Evolutionary conservation across 2,329 filamentous ascomycete species (phyloP).

Genomic region (Thelonectria rubi): DNA sequence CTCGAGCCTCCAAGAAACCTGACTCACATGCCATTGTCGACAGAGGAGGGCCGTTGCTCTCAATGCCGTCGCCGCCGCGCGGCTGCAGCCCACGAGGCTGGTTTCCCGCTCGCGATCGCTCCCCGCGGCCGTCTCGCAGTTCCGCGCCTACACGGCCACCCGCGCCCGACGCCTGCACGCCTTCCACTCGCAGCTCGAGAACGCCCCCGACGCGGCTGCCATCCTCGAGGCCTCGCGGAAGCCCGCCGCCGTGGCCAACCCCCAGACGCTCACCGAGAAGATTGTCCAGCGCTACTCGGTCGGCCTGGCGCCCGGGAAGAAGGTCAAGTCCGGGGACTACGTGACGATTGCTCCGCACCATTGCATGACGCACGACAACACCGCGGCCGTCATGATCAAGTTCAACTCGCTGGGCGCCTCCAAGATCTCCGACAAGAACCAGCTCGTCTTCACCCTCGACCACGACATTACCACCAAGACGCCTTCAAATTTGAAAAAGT

Average conservation of each 20-base stretch:
- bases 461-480: slow-evolving; percentile 82
- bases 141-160: neutral
- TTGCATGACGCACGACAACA: slow-evolving; percentile 86
- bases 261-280: slow-evolving; percentile 90
- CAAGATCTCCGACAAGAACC: slow-evolving; percentile 72
- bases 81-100: too few relatives aligned
- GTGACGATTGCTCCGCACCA: slow-evolving; percentile 66
- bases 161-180: slow-evolving; percentile 25
- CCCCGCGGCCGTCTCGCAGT: neutral
- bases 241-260: slow-evolving; percentile 44
- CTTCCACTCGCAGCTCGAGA: slow-evolving; percentile 72
- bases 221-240: slow-evolving; percentile 60
- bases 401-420: slow-evolving; percentile 83
- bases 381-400: slow-evolving; percentile 76
- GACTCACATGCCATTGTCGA: too few relatives aligned
- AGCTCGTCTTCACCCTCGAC: slow-evolving; percentile 85
- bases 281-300: slow-evolving; percentile 86
- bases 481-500: slow-evolving; percentile 84
- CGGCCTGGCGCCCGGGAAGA: slow-evolving; percentile 78
- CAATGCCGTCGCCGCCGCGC: too few relatives aligned
- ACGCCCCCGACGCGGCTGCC: slow-evolving; percentile 58
- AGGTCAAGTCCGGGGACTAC: slow-evolving; percentile 83
- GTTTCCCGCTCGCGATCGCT: neutral
- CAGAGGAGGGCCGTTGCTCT: too few relatives aligned
- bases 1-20: too few relatives aligned